A percentile compares a stretch with the other conserved stretches of the same genome.
Conservation (phyloP, 768 basidiomycete genomes). For the Roridomyces roridus region DNA sequence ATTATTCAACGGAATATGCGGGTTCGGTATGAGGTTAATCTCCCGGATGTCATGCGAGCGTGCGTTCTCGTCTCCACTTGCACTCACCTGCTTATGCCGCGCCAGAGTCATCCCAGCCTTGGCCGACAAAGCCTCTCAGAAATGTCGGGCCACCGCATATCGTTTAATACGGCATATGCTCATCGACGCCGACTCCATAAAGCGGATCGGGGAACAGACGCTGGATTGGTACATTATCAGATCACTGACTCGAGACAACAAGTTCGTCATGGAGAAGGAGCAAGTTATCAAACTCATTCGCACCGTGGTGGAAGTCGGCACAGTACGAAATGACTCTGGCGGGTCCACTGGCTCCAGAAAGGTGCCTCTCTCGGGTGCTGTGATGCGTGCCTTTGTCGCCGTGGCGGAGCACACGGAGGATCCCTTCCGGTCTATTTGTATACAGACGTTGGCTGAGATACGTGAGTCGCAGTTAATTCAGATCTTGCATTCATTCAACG, state of each 20-base stretch:
- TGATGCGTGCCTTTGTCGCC: conserved; percentile 90
- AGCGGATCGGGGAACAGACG: conserved; percentile 63
- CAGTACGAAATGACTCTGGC: conserved; percentile 55
- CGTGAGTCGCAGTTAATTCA: conserved; percentile 52
- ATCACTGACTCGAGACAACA: conserved; percentile 84
- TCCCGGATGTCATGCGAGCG: conserved; percentile 77
- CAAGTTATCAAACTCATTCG: conserved; percentile 92
- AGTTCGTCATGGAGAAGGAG: conserved; percentile 85
- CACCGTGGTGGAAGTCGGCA: conserved; percentile 77
- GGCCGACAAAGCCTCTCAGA: conserved; percentile 73
- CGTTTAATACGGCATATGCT: conserved; percentile 81
- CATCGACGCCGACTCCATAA: conserved; percentile 75
- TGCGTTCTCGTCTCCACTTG: conserved; percentile 44
- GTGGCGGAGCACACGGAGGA: conserved; percentile 94
- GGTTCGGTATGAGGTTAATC: conserved; percentile 76
- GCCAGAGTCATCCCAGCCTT: conserved; percentile 80
- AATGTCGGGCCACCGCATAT: conserved; percentile 83
- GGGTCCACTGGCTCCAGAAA: conserved; percentile 47
- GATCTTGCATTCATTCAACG: neutral
- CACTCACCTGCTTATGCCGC: conserved; percentile 9
- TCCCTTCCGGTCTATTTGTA: conserved; percentile 78
- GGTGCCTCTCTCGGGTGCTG: conserved; percentile 72
- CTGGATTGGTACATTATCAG: conserved; percentile 94
- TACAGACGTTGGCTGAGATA: conserved; percentile 91
- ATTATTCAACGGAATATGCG: conserved; percentile 74